These are phyloP conservation scores for Alternaria sp. DNA, from an alignment of 2,329 filamentous ascomycete genomes.

Conservation along the genomic window DNA sequence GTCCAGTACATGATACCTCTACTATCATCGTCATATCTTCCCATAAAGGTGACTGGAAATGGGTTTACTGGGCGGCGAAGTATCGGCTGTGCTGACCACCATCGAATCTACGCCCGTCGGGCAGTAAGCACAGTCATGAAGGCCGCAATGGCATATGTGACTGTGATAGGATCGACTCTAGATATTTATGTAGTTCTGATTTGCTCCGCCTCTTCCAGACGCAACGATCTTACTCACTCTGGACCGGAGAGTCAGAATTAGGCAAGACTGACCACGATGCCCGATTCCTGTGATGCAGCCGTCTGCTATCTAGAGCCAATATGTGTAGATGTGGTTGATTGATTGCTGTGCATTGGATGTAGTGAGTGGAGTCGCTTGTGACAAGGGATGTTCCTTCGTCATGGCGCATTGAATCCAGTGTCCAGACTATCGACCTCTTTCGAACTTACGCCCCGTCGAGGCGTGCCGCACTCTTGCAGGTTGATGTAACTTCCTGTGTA, in stretches of 20 bases:
- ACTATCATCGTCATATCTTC: background rate
- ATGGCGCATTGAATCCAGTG: background rate
- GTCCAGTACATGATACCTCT: background rate
- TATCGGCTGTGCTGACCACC: background rate
- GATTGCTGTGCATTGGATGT: background rate
- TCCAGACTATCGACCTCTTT: background rate
- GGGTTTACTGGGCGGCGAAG: background rate
- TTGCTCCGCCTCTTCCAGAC: background rate
- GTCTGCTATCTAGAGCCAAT: background rate
- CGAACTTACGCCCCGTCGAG: background rate
- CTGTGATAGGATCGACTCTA: background rate
- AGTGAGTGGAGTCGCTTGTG: background rate
- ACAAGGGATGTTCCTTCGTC: background rate
- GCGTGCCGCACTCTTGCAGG: background rate
- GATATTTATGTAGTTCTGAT: background rate
- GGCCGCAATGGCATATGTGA: background rate
- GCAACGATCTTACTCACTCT: background rate
- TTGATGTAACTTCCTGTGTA: background rate
- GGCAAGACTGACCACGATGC: background rate
- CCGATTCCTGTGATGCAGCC: background rate
- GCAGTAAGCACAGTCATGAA: background rate
- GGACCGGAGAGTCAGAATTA: background rate
- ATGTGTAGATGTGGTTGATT: background rate
- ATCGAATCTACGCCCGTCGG: background rate
- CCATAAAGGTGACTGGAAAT: background rate